Evolutionary conservation across 106 monocot genomes (phyloP).

Genomic region (Dendrobium officinale): DNA sequence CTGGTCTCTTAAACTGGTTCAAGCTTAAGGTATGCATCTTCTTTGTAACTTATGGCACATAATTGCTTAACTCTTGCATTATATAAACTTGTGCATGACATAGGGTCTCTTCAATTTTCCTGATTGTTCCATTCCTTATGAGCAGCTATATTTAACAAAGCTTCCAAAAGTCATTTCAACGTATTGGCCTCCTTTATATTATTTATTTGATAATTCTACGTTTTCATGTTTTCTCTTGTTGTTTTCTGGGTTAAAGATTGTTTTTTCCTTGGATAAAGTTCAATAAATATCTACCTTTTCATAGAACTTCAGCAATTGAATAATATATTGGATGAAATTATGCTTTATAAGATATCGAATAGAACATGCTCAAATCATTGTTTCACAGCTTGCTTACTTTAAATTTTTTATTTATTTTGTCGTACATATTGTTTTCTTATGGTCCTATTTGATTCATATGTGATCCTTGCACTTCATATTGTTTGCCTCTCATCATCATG

Average conservation of each 20-base stretch:
- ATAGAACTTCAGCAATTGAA: background rate
- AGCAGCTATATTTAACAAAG: background rate
- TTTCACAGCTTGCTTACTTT: background rate
- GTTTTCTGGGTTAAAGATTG: background rate
- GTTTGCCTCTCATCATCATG: background rate
- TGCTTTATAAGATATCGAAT: background rate
- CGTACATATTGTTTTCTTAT: background rate
- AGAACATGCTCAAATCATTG: background rate
- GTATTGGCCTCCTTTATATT: background rate
- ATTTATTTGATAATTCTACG: background rate
- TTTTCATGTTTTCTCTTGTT: background rate
- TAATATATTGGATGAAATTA: background rate
- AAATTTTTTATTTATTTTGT: background rate
- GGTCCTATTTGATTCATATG: background rate
- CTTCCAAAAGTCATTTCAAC: background rate
- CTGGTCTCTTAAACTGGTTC: constrained; percentile 94
- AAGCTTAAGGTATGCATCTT: constrained; percentile 62
- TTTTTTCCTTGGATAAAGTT: background rate
- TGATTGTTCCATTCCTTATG: background rate
- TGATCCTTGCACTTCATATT: background rate
- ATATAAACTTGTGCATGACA: background rate
- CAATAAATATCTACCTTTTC: background rate
- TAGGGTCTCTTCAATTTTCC: background rate
- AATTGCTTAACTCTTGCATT: background rate
- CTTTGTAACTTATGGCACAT: background rate